These are phyloP conservation scores for Circinella minor DNA, from an alignment of 371 early-diverging fungal species.

Conservation along the genomic window DNA sequence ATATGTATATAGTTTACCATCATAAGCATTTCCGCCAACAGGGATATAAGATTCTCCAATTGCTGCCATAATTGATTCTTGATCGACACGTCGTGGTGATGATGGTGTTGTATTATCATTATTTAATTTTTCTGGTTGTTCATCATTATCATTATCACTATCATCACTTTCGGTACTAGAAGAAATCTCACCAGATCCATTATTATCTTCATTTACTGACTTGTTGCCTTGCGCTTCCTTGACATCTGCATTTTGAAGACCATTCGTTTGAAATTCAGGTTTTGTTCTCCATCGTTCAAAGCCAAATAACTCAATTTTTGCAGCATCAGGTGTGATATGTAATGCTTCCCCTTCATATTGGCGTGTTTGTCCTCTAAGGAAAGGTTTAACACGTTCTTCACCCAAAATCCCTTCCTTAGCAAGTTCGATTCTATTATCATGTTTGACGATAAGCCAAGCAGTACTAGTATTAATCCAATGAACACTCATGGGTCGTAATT, in stretches of 20 bases:
- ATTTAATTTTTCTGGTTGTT: not conserved
- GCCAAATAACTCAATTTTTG: constrained; percentile 35
- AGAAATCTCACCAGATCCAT: no score
- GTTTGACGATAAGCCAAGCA: constrained; percentile 52
- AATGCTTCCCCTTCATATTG: constrained; percentile 16
- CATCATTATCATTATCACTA: not conserved
- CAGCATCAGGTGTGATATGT: constrained; percentile 42
- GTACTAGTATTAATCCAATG: constrained; percentile 46
- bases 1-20: not conserved
- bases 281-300: constrained; percentile 29
- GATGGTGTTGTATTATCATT: not conserved
- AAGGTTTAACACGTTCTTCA: constrained; percentile 24
- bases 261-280: constrained; percentile 7
- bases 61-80: not conserved
- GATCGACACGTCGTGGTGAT: not conserved
- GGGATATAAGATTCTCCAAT: not conserved
- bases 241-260: no score
- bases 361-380: constrained; percentile 18
- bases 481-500: constrained; percentile 42
- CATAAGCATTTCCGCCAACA: not conserved
- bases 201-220: not conserved
- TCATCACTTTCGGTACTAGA: not conserved
- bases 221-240: not conserved
- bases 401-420: constrained; percentile 39
- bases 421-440: constrained; percentile 31